These are phyloP conservation scores for Asterella californica DNA, from an alignment of 225 moss, liverwort and hornwort genomes.

Conservation along the genomic window DNA sequence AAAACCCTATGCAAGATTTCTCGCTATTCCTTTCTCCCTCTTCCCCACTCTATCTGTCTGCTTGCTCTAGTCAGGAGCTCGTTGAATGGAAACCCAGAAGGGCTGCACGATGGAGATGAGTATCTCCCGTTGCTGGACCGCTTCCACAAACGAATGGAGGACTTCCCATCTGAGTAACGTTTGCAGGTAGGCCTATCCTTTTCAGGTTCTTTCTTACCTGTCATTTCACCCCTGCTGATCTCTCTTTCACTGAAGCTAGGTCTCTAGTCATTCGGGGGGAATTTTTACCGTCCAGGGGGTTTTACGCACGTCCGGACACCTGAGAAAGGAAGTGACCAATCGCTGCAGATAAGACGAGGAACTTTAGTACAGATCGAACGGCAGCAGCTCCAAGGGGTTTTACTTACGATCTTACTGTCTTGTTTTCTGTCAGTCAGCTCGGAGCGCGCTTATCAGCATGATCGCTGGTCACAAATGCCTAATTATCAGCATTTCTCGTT, in stretches of 20 bases:
- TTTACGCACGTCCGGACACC: not conserved
- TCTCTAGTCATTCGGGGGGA: no score
- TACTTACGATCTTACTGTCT: not conserved
- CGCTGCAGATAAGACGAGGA: not conserved
- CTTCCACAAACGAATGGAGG: slow-evolving; percentile 10
- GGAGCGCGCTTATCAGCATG: not conserved
- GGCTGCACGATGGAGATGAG: not conserved
- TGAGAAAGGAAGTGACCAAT: not conserved
- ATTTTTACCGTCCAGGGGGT: not conserved
- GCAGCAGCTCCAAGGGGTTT: not conserved
- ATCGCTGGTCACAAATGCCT: not conserved
- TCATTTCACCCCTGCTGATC: not conserved
- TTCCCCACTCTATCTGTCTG: no score
- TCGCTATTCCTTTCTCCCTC: not conserved
- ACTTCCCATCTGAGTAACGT: not conserved
- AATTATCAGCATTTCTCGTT: not conserved
- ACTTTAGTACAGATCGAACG: not conserved
- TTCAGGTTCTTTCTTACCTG: not conserved
- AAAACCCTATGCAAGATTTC: not conserved
- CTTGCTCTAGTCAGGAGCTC: not conserved
- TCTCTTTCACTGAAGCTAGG: no score
- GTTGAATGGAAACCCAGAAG: not conserved
- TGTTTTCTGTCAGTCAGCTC: not conserved
- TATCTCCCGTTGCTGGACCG: not conserved
- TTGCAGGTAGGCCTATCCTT: slow-evolving; percentile 18